Evolutionary conservation across 805 yeast species (phyloP).

Genomic region (Candida morakotiae): DNA sequence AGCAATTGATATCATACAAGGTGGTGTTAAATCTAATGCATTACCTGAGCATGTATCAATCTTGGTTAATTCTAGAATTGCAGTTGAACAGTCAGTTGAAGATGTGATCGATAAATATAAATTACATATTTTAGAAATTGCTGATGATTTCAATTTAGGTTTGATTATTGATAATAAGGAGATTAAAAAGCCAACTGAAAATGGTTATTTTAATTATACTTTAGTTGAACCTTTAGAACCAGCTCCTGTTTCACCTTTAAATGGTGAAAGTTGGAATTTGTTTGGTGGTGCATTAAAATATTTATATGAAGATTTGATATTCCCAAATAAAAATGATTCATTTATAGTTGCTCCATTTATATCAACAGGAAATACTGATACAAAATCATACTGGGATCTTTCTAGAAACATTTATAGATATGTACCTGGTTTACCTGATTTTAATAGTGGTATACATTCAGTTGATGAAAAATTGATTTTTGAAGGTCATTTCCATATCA

Average conservation of each 20-base stretch:
- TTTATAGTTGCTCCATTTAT: conserved; percentile 31
- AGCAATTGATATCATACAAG: conserved; percentile 43
- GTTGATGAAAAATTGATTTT: conserved; percentile 28
- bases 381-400: conserved; percentile 39
- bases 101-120: conserved; percentile 29
- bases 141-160: conserved; percentile 36
- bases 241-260: conserved; percentile 35
- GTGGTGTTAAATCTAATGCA: conserved; percentile 50
- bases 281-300: conserved; percentile 36
- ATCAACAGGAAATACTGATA: conserved; percentile 39
- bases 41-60: conserved; percentile 46
- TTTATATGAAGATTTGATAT: conserved; percentile 32
- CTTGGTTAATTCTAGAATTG: conserved; percentile 43
- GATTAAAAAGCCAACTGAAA: conserved; percentile 17
- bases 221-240: conserved; percentile 27
- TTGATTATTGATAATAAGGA: conserved; percentile 23
- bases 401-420: conserved; percentile 35
- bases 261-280: conserved; percentile 28
- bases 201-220: conserved; percentile 30
- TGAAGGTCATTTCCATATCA: conserved; percentile 29
- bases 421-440: conserved; percentile 20
- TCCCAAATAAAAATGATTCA: conserved; percentile 17
- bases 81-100: conserved; percentile 38
- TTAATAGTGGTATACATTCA: conserved; percentile 26
- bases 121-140: conserved; percentile 25